Evolutionary conservation across 495 filamentous ascomycete genomes (phyloP), one percentile per base, ranked within the genome.

Genomic region (Patellaria atrata): DNA sequence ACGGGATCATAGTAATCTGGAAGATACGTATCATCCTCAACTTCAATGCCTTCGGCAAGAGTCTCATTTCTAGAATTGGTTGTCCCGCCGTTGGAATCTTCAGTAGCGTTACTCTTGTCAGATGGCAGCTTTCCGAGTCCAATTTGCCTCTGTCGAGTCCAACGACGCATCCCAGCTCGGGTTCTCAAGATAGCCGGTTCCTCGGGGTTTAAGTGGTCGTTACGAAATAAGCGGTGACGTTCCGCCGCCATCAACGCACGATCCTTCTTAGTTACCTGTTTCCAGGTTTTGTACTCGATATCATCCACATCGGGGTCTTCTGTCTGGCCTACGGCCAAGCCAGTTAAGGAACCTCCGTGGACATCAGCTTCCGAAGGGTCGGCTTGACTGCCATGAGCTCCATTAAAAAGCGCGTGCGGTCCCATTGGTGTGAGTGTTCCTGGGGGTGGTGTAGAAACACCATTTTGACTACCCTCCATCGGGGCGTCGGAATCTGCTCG

Each of bases 251-350:
- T 73, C 10, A 79, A 61, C n/a, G 89, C 89, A 28, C 89, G 74
- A 41, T 91, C 85, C 53, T 91, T 93, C 58, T 94, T 94, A 2
- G 89, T 99, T 23, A 94, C 82, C 54, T 92, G 86, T 62, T 96
- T 99, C 89, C 89, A 99, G 25, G 85, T 81, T 52, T 91, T 91
- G 61, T 86, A 93, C 45, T 92, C 86, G 1, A 82, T 72, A 46
- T 94, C 86, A 43, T 94, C 77, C 31, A 73, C 48, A 29, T 79
- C 77, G 16, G 60, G 53, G 40, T 73, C 64, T 33, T 67, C 65
- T 9, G 40, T 35, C 15, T 49, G 37, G n/a, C n/a, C n/a, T 14
- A 74, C 43, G 2, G 64, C 59, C 44, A 78, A 63, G 17, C 72
- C 73, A 41, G 69, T 77, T 20, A 76, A 57, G 9, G 72, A 70